Percentiles rank a stretch among this genome's conserved stretches.
Conservation (phyloP, 1,284 basidiomycete species). For the Malassezia slooffiae region DNA sequence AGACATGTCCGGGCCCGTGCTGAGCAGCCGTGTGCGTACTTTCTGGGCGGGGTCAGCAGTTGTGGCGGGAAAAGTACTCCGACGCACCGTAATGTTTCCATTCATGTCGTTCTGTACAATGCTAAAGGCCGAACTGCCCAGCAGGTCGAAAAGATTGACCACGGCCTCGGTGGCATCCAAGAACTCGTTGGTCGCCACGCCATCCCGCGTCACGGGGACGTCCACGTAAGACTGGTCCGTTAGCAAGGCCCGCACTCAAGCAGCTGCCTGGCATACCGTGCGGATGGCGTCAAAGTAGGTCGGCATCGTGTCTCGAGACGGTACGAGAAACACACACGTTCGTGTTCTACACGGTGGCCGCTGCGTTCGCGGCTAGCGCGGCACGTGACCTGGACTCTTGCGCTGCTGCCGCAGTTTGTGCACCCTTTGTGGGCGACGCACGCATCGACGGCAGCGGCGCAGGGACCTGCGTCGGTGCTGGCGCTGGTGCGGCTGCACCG, state of each 20-base stretch:
- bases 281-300: conserved; percentile 77
- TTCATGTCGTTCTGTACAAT: conserved; percentile 78
- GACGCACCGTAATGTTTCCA: conserved; percentile 64
- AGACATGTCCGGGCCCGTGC: conserved; percentile 54
- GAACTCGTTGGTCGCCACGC: conserved; percentile 79
- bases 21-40: conserved; percentile 65
- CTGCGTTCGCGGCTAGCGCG: too few relatives aligned
- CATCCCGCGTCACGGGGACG: conserved; percentile 71
- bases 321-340: too few relatives aligned
- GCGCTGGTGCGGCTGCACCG: too few relatives aligned
- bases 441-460: too few relatives aligned
- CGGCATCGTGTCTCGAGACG: conserved; percentile 56
- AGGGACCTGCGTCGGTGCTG: too few relatives aligned
- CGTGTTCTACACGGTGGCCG: too few relatives aligned
- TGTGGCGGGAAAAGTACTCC: too few relatives aligned
- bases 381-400: too few relatives aligned
- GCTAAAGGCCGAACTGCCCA: conserved; percentile 73
- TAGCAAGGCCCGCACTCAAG: background rate
- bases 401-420: too few relatives aligned
- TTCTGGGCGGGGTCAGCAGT: conserved; percentile 18
- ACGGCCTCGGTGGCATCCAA: conserved; percentile 80
- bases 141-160: conserved; percentile 85
- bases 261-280: conserved; percentile 52
- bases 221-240: conserved; percentile 51
- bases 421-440: too few relatives aligned